Conservation (phyloP, 768 basidiomycete genomes). For the Lactarius vividus region DNA sequence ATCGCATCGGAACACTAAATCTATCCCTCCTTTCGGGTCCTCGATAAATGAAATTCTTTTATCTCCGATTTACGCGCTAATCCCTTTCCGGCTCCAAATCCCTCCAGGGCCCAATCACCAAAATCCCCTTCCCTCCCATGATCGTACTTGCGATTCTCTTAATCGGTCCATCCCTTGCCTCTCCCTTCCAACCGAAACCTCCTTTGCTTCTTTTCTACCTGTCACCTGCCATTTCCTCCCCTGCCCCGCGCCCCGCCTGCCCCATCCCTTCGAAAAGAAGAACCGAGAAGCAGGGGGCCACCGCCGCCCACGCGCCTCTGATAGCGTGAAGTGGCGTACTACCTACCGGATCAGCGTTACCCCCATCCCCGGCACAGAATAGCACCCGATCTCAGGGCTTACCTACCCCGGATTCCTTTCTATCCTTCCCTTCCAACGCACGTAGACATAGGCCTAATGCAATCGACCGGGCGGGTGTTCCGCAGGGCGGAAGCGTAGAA, state of each 20-base stretch:
- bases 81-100: slow-evolving; percentile 4
- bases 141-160: not conserved
- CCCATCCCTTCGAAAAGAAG: slow-evolving; percentile 9
- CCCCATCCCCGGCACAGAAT: not conserved
- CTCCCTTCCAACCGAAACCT: slow-evolving; percentile 8
- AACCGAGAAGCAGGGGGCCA: slow-evolving; percentile 17
- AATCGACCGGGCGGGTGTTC: not conserved
- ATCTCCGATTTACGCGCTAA: slow-evolving; percentile 22
- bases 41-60: slow-evolving; percentile 15
- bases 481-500: not conserved
- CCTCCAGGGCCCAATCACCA: not conserved
- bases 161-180: not conserved
- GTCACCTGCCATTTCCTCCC: slow-evolving; percentile 19
- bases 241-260: slow-evolving; percentile 14
- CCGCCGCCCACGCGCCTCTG: slow-evolving; percentile 5
- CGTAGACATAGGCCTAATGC: not conserved
- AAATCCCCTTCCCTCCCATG: not conserved
- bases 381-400: not conserved
- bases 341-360: slow-evolving; percentile 5
- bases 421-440: not conserved
- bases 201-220: not conserved
- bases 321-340: slow-evolving; percentile 1
- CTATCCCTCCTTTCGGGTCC: slow-evolving; percentile 17
- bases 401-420: not conserved
- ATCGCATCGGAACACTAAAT: slow-evolving; percentile 11